Evolutionary conservation across 225 moss, liverwort and hornwort species (phyloP), one percentile per base, ranked within the genome.

Genomic region (Anthoceros angustus): DNA sequence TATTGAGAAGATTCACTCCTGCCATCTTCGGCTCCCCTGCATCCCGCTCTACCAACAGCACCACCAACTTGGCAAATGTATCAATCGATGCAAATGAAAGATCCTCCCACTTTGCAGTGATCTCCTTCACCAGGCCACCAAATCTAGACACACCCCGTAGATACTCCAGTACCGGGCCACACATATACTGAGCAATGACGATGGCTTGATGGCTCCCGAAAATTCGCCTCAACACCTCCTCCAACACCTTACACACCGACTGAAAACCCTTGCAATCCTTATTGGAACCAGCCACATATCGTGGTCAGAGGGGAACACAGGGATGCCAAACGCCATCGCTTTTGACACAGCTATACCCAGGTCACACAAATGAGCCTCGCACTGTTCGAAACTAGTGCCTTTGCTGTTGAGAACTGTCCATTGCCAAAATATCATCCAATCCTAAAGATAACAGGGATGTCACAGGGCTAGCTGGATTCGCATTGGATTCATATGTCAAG

Each of bases 81-180:
- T 94, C 93, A 72, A 94, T 86, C 32, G 93, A 84, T 67, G 81
- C 80, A 79, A 90, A 94, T 42, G 93, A 86, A 40, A 86, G 62
- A 66, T 69, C 82, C 67, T 87, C 83, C 93, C 93, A 93, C 82
- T 89, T 93, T 74, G 93, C 66, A 94, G 93, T 93, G 67, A 93
- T 69, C 72, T 93, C 93, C 74, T 93, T 93, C 15, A 93, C 89
- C 5, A 93, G 85, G 70, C 87, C 82, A 68, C 86, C 89, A 87
- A 94, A 77, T 94, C 93, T 12, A 90, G 89, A 93, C 69, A 93
- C 93, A 74, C 89, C 89, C 49, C 93, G 80, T 72, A 93, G 87
- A 40, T 89, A 80, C 72, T 93, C 93, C 72, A 93, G 74, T 32
- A 89, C 80, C 64, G 79, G 90, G 15, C 90, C 79, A 77, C 45